A percentile compares a stretch with the other conserved stretches of the same genome.
phyloP scores from a whole-genome alignment of 2,329 filamentous ascomycete genomes.

The Parastagonospora avenae region DNA sequence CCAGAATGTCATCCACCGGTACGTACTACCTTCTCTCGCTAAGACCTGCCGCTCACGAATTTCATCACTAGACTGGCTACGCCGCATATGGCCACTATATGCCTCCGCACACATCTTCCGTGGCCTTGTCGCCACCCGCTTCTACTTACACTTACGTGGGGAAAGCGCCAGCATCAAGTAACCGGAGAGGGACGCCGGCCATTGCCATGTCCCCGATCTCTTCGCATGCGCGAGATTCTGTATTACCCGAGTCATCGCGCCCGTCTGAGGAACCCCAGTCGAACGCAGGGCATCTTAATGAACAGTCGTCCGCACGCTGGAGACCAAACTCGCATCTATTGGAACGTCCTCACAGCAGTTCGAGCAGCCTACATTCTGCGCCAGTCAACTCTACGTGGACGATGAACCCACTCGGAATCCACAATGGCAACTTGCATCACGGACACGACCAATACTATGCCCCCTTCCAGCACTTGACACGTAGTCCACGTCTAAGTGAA shows the following conservation, averaged over 20 bases:
- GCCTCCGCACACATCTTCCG: slow-evolving; percentile 37
- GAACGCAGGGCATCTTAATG: slow-evolving; percentile 10
- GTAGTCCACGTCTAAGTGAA: slow-evolving; percentile 43
- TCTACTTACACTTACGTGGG: slow-evolving; percentile 29
- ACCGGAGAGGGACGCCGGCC: slow-evolving; percentile 25
- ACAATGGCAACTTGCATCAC: slow-evolving; percentile 30
- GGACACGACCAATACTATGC: slow-evolving; percentile 43
- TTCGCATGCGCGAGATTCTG: slow-evolving; percentile 33
- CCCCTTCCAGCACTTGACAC: slow-evolving; percentile 18
- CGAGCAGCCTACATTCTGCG: slow-evolving; percentile 50
- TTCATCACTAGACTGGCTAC: slow-evolving; percentile 27
- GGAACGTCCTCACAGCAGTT: slow-evolving; percentile 49
- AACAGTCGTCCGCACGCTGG: slow-evolving; percentile 14
- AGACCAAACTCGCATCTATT: slow-evolving; percentile 15
- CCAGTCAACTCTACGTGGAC: slow-evolving; percentile 46
- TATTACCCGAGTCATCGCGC: slow-evolving; percentile 22
- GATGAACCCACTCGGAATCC: slow-evolving; percentile 49
- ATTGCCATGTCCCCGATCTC: slow-evolving; percentile 40
- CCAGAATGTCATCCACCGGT: slow-evolving; percentile 36
- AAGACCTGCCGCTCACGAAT: neutral
- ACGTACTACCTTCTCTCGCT: slow-evolving; percentile 19
- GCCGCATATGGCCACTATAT: slow-evolving; percentile 39
- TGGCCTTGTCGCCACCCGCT: slow-evolving; percentile 25
- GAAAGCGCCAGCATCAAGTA: slow-evolving; percentile 23
- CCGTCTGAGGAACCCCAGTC: slow-evolving; percentile 27